phyloP scores from a whole-genome alignment of 257 asterid species.

The Nicotiana undulata region DNA sequence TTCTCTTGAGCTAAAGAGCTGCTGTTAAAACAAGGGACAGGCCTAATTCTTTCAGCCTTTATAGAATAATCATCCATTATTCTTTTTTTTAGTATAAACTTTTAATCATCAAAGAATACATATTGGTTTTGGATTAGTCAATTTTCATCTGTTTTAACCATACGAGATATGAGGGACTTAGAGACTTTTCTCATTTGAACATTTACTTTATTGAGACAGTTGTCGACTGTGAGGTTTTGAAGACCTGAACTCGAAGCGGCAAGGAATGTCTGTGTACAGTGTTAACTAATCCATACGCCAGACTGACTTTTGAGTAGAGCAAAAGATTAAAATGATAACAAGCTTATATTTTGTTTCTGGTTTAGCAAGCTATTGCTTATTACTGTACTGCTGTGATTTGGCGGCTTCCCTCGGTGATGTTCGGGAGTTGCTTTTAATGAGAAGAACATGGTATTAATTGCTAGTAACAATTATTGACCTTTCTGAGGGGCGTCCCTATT shows the following conservation, averaged over 20 bases:
- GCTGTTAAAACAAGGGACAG: background rate
- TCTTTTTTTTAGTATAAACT: background rate
- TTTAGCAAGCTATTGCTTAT: background rate
- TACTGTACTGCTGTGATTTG: background rate
- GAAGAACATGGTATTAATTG: background rate
- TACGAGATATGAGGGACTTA: background rate
- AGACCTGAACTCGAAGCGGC: background rate
- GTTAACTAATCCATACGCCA: background rate
- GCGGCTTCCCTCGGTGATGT: background rate
- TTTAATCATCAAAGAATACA: background rate
- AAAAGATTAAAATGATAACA: background rate
- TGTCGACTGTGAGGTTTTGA: background rate
- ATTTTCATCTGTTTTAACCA: background rate
- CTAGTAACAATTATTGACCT: slow-evolving; percentile 2
- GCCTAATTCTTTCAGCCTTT: background rate
- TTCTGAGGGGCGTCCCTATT: background rate
- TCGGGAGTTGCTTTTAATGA: background rate
- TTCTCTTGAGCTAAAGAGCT: background rate
- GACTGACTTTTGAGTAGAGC: slow-evolving; percentile 1
- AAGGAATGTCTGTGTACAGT: background rate
- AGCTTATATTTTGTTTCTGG: background rate
- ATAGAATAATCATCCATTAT: background rate
- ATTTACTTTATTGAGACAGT: background rate
- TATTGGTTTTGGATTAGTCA: background rate
- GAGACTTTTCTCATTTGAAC: background rate